These are phyloP conservation scores for Crithidia sp. DNA, from an alignment of 208 protist species.

Conservation along the genomic window DNA sequence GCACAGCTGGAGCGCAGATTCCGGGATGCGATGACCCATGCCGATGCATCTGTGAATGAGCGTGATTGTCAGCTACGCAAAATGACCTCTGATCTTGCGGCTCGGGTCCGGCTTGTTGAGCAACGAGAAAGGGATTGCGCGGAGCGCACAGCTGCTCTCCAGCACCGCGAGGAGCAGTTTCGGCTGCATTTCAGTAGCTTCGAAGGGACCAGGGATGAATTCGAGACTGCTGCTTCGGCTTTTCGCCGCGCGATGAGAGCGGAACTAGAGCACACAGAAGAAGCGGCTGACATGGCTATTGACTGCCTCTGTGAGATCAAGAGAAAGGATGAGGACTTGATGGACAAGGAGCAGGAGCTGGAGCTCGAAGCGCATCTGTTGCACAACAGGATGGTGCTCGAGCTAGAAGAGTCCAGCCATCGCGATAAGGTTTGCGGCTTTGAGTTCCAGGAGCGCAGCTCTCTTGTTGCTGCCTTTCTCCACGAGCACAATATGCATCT, in stretches of 20 bases:
- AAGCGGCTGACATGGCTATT: neutral
- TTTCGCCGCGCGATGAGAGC: conserved; percentile 6
- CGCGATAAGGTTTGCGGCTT: neutral
- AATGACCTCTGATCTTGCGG: neutral
- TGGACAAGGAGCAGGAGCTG: conserved; percentile 3
- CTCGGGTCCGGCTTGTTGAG: conserved; percentile 14
- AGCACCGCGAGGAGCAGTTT: conserved; percentile 15
- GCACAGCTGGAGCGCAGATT: neutral
- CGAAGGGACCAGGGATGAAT: conserved; percentile 3
- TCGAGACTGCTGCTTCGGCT: conserved; percentile 7
- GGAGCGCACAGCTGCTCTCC: neutral
- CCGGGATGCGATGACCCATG: neutral
- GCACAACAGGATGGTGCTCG: neutral
- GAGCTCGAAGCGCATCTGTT: neutral
- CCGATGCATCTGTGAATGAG: neutral
- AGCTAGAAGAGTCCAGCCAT: conserved; percentile 10
- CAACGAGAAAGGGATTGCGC: conserved; percentile 11
- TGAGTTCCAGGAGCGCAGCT: conserved; percentile 7
- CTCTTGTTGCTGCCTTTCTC: conserved; percentile 10
- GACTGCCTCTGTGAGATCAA: conserved; percentile 2
- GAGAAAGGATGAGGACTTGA: neutral
- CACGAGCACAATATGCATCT: neutral
- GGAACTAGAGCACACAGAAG: conserved; percentile 8
- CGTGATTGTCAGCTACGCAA: conserved; percentile 1
- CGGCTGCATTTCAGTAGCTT: conserved; percentile 8